A percentile compares a stretch with the other conserved stretches of the same genome.
These are phyloP conservation scores for Pelargonium fulgidum DNA, from an alignment of 441 rosid species.

Conservation along the genomic window DNA sequence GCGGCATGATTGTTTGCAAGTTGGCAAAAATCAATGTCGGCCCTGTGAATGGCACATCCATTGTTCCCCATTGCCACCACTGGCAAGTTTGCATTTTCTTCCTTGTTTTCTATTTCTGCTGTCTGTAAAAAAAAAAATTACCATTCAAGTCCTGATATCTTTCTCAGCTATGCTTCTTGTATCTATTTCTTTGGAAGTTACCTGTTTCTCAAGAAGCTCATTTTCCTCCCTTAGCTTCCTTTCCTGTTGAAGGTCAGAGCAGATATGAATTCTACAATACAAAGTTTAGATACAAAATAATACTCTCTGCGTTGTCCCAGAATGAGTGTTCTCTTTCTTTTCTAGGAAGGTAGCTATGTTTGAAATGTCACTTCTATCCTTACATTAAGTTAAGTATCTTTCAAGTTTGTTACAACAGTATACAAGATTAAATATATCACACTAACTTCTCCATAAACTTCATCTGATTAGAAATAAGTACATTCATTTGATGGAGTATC, in stretches of 20 bases:
- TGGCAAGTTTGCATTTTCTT: background rate
- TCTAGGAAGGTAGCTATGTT: too few species aligned
- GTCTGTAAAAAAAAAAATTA: conserved; percentile 21
- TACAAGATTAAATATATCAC: too few species aligned
- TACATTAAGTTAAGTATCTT: too few species aligned
- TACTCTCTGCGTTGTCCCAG: background rate
- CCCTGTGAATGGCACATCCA: background rate
- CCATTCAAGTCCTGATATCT: background rate
- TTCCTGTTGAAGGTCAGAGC: conserved; percentile 25
- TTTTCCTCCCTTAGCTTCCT: conserved; percentile 33
- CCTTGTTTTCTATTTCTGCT: conserved; percentile 17
- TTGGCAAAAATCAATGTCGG: background rate
- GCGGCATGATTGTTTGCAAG: background rate
- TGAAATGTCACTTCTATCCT: too few species aligned
- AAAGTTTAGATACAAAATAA: too few species aligned
- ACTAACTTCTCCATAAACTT: too few species aligned
- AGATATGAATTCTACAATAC: background rate
- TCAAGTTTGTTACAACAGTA: too few species aligned
- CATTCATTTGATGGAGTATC: too few species aligned
- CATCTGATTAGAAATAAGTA: too few species aligned
- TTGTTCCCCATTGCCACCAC: background rate
- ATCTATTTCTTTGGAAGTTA: conserved; percentile 1
- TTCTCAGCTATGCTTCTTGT: background rate
- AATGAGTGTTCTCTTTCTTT: too few species aligned
- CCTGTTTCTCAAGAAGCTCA: conserved; percentile 27